phyloP scores from a whole-genome alignment of 495 filamentous ascomycete species.

The Choiromyces venosus region DNA sequence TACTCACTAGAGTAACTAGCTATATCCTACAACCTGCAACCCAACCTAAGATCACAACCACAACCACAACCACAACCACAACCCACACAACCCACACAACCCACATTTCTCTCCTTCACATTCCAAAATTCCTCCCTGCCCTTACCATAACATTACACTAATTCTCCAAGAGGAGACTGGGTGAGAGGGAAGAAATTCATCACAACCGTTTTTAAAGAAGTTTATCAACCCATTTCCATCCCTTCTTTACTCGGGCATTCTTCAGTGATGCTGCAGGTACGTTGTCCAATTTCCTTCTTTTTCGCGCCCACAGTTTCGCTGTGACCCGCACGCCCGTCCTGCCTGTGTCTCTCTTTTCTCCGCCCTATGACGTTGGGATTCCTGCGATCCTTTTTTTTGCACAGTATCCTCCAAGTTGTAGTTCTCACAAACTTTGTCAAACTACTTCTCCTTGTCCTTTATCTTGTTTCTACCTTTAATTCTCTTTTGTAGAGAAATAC shows the following conservation, averaged over 20 bases:
- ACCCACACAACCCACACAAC: slow-evolving; percentile 10
- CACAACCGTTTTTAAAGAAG: background rate
- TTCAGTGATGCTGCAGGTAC: slow-evolving; percentile 42
- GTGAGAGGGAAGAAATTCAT: background rate
- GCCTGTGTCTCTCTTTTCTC: slow-evolving; percentile 20
- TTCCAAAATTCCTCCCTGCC: slow-evolving; percentile 3
- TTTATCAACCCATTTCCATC: slow-evolving; percentile 24
- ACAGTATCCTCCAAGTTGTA: background rate
- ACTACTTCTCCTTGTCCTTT: background rate
- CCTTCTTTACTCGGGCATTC: slow-evolving; percentile 22
- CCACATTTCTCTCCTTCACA: slow-evolving; percentile 13
- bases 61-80: slow-evolving; percentile 6
- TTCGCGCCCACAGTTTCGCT: slow-evolving; percentile 6
- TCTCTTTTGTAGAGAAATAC: background rate
- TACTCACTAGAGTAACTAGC: background rate
- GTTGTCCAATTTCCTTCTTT: slow-evolving; percentile 28
- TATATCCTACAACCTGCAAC: background rate
- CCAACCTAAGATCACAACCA: slow-evolving; percentile 6
- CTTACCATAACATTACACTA: slow-evolving; percentile 5
- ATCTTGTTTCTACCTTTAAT: background rate
- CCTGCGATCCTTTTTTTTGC: slow-evolving; percentile 16
- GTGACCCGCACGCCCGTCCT: slow-evolving; percentile 27
- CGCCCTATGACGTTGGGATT: slow-evolving; percentile 31
- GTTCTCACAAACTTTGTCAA: background rate
- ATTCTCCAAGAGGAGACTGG: background rate